A percentile compares a stretch with the other conserved stretches of the same genome.
Evolutionary conservation across 1,139 yeast genomes (phyloP).

Genomic region (Pichia kudriavzevii): DNA sequence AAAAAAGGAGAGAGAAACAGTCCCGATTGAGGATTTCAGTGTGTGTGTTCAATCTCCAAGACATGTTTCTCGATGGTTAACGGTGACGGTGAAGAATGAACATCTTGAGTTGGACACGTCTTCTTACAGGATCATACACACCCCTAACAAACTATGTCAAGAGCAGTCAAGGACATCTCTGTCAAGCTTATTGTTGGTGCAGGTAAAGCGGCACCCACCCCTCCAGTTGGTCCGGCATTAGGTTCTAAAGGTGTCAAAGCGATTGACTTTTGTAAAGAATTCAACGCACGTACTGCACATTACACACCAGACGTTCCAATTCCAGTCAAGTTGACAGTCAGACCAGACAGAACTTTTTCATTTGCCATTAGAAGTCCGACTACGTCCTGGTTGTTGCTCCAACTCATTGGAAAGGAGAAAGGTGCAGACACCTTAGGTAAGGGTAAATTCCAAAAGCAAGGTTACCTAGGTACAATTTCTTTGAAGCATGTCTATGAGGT

Average conservation of each 20-base stretch:
- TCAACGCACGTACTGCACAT: constrained; percentile 92
- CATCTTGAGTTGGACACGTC: no score
- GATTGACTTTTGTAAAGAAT: constrained; percentile 95
- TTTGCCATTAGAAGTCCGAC: constrained; percentile 91
- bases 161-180: constrained; percentile 35
- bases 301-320: constrained; percentile 81
- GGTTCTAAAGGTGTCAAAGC: constrained; percentile 99
- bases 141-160: constrained; percentile 18
- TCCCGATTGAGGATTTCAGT: no score
- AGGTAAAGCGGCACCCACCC: constrained; percentile 97
- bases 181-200: constrained; percentile 96
- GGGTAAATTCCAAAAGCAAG: constrained; percentile 31
- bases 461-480: constrained; percentile 62
- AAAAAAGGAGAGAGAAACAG: no score
- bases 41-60: no score
- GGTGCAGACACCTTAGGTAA: constrained; percentile 45
- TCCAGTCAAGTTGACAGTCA: constrained; percentile 76
- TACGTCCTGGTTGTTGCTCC: constrained; percentile 76
- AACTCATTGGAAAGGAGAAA: constrained; percentile 77
- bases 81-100: no score
- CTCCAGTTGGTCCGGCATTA: constrained; percentile 98
- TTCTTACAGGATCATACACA: not conserved
- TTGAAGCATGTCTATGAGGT: constrained; percentile 90
- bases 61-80: no score
- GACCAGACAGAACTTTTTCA: constrained; percentile 84